Evolutionary conservation across 2,329 filamentous ascomycete genomes (phyloP).

Genomic region (Ophiostoma novo-ulmi): DNA sequence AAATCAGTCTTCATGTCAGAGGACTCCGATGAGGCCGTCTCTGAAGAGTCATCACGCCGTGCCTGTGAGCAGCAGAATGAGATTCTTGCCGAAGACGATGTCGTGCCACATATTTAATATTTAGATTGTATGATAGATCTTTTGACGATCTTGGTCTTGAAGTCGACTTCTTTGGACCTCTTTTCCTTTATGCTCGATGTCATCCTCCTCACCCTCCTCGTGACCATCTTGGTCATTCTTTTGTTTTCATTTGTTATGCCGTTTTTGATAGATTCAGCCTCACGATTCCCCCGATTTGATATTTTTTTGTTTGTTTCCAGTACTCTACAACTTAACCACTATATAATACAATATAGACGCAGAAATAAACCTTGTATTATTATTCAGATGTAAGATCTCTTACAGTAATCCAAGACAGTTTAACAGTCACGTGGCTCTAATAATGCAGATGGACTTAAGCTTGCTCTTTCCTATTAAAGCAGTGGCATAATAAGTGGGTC

Average conservation of each 20-base stretch:
- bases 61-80: slow-evolving; percentile 17
- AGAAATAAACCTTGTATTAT: no score
- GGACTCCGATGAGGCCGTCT: slow-evolving; percentile 12
- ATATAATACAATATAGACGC: neutral
- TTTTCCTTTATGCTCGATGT: neutral
- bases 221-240: neutral
- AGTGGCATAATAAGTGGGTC: slow-evolving; percentile 1
- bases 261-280: neutral
- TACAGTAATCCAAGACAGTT: neutral
- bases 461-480: neutral
- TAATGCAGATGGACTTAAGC: neutral
- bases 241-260: neutral
- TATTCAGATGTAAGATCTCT: no score
- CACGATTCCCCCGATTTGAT: slow-evolving; percentile 4
- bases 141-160: neutral
- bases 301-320: neutral
- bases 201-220: neutral
- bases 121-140: neutral
- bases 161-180: neutral
- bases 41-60: slow-evolving; percentile 6
- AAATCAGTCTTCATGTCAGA: slow-evolving; percentile 17
- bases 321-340: neutral
- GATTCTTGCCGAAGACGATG: slow-evolving; percentile 28
- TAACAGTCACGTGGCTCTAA: neutral
- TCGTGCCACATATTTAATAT: slow-evolving; percentile 28